Evolutionary conservation across 495 filamentous ascomycete genomes (phyloP).

Genomic region (Penicillium crystallinum): DNA sequence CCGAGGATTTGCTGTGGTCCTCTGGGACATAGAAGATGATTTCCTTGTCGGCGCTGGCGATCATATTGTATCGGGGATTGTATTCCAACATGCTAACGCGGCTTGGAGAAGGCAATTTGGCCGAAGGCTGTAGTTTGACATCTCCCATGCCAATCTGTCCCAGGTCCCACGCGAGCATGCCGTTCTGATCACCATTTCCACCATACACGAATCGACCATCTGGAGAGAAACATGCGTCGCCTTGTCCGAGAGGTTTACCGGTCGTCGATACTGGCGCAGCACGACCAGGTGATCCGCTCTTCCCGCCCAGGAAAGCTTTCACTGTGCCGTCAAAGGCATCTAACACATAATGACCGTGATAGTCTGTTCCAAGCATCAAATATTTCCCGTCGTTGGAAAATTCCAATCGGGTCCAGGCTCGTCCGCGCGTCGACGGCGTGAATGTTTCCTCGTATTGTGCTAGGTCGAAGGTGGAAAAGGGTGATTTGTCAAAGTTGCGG

Average conservation of each 20-base stretch:
- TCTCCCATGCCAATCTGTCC: slow-evolving; percentile 45
- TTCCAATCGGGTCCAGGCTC: slow-evolving; percentile 77
- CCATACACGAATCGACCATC: slow-evolving; percentile 85
- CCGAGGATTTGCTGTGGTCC: slow-evolving; percentile 26
- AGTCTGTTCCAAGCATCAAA: slow-evolving; percentile 74
- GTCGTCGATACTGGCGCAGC: slow-evolving; percentile 43
- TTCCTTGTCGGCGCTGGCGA: slow-evolving; percentile 83
- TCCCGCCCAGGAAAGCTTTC: slow-evolving; percentile 56
- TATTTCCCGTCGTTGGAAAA: slow-evolving; percentile 94
- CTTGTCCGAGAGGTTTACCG: slow-evolving; percentile 54
- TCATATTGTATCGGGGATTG: slow-evolving; percentile 85
- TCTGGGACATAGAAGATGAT: slow-evolving; percentile 83
- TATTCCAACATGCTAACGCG: slow-evolving; percentile 72
- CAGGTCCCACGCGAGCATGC: slow-evolving; percentile 81
- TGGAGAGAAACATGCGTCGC: slow-evolving; percentile 81
- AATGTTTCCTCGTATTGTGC: slow-evolving; percentile 53
- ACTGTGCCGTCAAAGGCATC: slow-evolving; percentile 82
- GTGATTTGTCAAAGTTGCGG: slow-evolving; percentile 84
- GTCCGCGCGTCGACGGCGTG: slow-evolving; percentile 44
- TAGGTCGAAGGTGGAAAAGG: slow-evolving; percentile 82
- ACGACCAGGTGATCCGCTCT: slow-evolving; percentile 39
- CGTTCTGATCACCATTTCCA: slow-evolving; percentile 61
- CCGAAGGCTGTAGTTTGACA: slow-evolving; percentile 58
- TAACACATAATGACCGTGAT: slow-evolving; percentile 76
- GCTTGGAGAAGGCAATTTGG: slow-evolving; percentile 59